Evolutionary conservation across 495 filamentous ascomycete species (phyloP).

Genomic region (Lindgomyces ingoldianus): DNA sequence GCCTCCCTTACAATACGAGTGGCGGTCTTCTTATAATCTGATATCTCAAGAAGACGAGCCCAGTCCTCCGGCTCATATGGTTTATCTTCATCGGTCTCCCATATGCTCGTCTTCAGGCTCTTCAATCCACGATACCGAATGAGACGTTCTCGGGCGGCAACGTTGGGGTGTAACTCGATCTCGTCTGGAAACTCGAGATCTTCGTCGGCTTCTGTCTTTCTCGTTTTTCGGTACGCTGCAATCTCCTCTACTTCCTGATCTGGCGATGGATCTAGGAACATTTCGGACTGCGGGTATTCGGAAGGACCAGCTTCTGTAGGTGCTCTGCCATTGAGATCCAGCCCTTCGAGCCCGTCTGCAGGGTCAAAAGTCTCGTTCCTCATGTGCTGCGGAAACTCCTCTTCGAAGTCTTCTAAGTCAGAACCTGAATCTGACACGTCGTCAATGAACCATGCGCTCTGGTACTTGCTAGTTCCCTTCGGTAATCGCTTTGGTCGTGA

Average conservation of each 20-base stretch:
- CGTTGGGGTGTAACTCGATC: constrained; percentile 88
- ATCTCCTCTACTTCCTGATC: constrained; percentile 82
- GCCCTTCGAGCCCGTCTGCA: constrained; percentile 72
- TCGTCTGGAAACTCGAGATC: constrained; percentile 97
- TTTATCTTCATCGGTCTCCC: constrained; percentile 85
- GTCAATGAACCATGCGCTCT: constrained; percentile 88
- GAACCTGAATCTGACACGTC: constrained; percentile 87
- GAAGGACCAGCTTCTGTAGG: constrained; percentile 78
- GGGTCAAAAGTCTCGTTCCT: constrained; percentile 47
- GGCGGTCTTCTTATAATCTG: constrained; percentile 78
- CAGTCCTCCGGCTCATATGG: constrained; percentile 87
- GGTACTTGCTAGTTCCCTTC: constrained; percentile 88
- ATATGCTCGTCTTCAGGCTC: constrained; percentile 78
- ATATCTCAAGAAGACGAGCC: constrained; percentile 77
- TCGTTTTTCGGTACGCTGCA: constrained; percentile 72
- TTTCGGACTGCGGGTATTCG: constrained; percentile 87
- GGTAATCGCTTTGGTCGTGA: constrained; percentile 72
- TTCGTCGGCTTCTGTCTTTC: constrained; percentile 76
- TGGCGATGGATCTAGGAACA: constrained; percentile 83
- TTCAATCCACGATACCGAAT: constrained; percentile 87
- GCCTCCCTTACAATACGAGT: constrained; percentile 75
- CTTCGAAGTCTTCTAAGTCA: constrained; percentile 68
- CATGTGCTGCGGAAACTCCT: constrained; percentile 54
- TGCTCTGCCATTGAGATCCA: constrained; percentile 51
- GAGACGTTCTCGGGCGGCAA: constrained; percentile 80